These are phyloP conservation scores for Trichoderma gracile DNA, from an alignment of 2,329 filamentous ascomycete species.

Conservation along the genomic window DNA sequence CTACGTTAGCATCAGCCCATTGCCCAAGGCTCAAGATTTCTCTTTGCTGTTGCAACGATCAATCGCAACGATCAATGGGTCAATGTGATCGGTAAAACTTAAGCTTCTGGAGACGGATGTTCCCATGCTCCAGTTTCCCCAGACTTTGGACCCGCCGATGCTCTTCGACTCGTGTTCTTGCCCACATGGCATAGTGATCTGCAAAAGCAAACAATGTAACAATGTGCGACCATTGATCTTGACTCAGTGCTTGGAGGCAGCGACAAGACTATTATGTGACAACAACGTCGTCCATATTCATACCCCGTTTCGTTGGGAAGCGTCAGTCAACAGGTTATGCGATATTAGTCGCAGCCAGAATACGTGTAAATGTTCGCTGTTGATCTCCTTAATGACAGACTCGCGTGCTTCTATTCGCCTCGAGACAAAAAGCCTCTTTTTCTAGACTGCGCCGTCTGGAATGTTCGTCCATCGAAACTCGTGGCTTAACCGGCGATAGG, in stretches of 20 bases:
- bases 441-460: neutral
- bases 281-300: too few relatives aligned
- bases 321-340: too few relatives aligned
- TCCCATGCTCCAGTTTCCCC: slow-evolving; percentile 18
- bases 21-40: too few relatives aligned
- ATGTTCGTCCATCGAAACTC: neutral
- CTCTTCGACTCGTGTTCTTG: neutral
- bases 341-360: too few relatives aligned
- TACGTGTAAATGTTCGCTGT: too few relatives aligned
- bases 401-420: neutral
- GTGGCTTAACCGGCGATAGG: slow-evolving; percentile 10
- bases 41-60: neutral
- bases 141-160: neutral
- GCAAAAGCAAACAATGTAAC: neutral
- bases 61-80: neutral
- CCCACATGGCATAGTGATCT: slow-evolving; percentile 1
- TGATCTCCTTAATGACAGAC: too few relatives aligned
- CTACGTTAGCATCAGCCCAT: too few relatives aligned
- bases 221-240: too few relatives aligned
- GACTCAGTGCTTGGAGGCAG: neutral
- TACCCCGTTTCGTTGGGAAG: too few relatives aligned
- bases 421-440: neutral
- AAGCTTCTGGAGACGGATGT: neutral
- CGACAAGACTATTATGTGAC: neutral
- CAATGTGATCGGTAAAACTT: neutral